Evolutionary conservation across 331 rosid species (phyloP).

Genomic region (Telfairia occidentalis): DNA sequence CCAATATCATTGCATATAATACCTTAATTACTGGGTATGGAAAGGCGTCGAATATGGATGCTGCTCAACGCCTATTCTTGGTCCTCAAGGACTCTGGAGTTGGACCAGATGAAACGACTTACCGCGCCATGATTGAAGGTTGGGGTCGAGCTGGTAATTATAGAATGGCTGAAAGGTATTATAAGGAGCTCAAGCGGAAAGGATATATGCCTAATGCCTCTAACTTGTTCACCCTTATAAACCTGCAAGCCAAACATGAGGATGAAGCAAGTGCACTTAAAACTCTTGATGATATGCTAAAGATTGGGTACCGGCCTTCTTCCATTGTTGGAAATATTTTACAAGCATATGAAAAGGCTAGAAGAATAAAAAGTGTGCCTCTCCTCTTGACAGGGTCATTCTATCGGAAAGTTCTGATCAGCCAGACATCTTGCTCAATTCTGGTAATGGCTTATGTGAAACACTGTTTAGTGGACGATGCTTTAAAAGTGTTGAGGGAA

Average conservation of each 20-base stretch:
- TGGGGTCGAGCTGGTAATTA: slow-evolving; percentile 79
- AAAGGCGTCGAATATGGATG: slow-evolving; percentile 55
- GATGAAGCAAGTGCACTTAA: slow-evolving; percentile 50
- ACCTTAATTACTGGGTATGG: slow-evolving; percentile 90
- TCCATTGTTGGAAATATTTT: slow-evolving; percentile 53
- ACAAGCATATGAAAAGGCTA: slow-evolving; percentile 62
- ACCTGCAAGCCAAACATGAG: slow-evolving; percentile 58
- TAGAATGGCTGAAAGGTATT: slow-evolving; percentile 40
- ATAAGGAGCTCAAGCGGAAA: slow-evolving; percentile 38
- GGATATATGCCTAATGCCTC: slow-evolving; percentile 66
- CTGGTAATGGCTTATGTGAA: slow-evolving; percentile 78
- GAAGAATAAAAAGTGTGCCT: slow-evolving; percentile 53
- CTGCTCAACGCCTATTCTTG: slow-evolving; percentile 51
- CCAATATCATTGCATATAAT: slow-evolving; percentile 61
- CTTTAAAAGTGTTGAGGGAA: slow-evolving; percentile 47
- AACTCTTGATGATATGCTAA: slow-evolving; percentile 60
- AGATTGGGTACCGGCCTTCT: slow-evolving; percentile 56
- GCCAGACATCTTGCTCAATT: slow-evolving; percentile 71
- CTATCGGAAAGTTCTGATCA: slow-evolving; percentile 46
- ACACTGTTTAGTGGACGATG: slow-evolving; percentile 56
- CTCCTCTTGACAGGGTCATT: slow-evolving; percentile 44
- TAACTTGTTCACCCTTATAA: slow-evolving; percentile 60
- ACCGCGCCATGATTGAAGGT: slow-evolving; percentile 90
- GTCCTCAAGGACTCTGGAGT: slow-evolving; percentile 30
- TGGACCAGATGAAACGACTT: slow-evolving; percentile 76